Evolutionary conservation across 1,284 basidiomycete genomes (phyloP), one percentile per base, ranked within the genome.

Genomic region (Heterobasidion parviporum): DNA sequence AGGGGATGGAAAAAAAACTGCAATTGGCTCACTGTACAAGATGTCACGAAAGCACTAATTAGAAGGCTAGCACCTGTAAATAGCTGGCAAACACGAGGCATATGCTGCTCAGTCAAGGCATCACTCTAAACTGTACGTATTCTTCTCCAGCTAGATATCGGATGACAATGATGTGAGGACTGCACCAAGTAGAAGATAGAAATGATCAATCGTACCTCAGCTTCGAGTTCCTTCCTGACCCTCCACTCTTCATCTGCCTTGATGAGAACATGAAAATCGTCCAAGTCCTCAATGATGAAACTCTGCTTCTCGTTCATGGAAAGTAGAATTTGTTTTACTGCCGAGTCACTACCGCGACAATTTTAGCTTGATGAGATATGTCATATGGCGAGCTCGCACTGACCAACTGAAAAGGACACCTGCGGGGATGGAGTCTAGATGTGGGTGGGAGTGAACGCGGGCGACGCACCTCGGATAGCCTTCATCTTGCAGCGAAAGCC

Each of bases 261-360:
- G 68, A 94, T 87, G 50, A 94, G 81, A 0, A 94, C 66, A 69
- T 94, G 91, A 54, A 83, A 82, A 59, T 94, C 90, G 65, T 94
- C 92, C 33, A 94, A 68, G 63, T 95, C 92, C 65, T 93, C 87
- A 57, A 94, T 89, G 62, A 94, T 87, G 70, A 94, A 94, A 53
- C 75, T 79, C 14, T 79, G 72, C 63, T 79, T 83, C 69, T 92
- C 88, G 68, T 95, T 90, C 78, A 94, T 82, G 14, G 82, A 75
- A 43, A 94, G 76, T 33, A 94, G 77, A 55, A 94, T 93, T 67
- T 94, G 92, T 71, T 94, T 94, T 54, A 94, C 92, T 3, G 92
- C 92, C 6, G 91, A 83, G 67, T 94, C 92, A 65, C 92, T 93
- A 64, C 16, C n/a, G 26, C n/a, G 46, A 20, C 16, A 10, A 32